Percentiles rank a stretch among this genome's conserved stretches.
These are phyloP conservation scores for Quercus tomentella DNA, from an alignment of 331 rosid genomes.

Conservation along the genomic window DNA sequence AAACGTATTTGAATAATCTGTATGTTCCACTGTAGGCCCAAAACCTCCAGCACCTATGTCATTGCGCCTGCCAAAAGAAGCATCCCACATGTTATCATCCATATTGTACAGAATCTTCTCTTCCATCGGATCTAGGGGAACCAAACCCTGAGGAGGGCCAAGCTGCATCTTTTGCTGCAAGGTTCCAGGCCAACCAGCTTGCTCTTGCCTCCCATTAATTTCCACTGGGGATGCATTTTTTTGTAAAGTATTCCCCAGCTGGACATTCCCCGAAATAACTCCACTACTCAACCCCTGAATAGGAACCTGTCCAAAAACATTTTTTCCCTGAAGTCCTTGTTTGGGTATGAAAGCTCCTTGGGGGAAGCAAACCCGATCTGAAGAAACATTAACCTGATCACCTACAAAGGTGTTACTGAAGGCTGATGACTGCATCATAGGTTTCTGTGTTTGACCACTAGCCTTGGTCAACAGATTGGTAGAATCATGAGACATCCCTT, in stretches of 20 bases:
- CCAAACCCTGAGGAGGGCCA: constrained; percentile 34
- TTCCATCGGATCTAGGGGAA: constrained; percentile 56
- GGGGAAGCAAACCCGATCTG: constrained; percentile 30
- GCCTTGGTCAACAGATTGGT: constrained; percentile 35
- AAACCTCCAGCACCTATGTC: constrained; percentile 38
- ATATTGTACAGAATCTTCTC: constrained; percentile 47
- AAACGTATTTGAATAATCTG: constrained; percentile 25
- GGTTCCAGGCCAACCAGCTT: constrained; percentile 39
- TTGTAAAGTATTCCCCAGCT: constrained; percentile 28
- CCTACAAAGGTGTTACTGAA: constrained; percentile 34
- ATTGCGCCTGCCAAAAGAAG: constrained; percentile 26
- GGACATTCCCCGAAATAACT: constrained; percentile 29
- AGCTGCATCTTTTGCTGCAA: constrained; percentile 33
- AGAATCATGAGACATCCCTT: constrained; percentile 39
- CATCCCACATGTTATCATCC: constrained; percentile 43
- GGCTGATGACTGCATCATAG: constrained; percentile 32
- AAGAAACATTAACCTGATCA: constrained; percentile 28
- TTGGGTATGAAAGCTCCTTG: constrained; percentile 27
- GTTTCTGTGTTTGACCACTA: constrained; percentile 27
- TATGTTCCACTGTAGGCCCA: constrained; percentile 20
- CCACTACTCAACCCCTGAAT: constrained; percentile 31
- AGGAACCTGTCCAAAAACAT: constrained; percentile 33
- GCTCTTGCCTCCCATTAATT: constrained; percentile 31
- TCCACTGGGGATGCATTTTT: constrained; percentile 26
- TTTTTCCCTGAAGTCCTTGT: constrained; percentile 41